These are phyloP conservation scores for Manihot esculenta DNA, from an alignment of 441 rosid species.

Conservation along the genomic window DNA sequence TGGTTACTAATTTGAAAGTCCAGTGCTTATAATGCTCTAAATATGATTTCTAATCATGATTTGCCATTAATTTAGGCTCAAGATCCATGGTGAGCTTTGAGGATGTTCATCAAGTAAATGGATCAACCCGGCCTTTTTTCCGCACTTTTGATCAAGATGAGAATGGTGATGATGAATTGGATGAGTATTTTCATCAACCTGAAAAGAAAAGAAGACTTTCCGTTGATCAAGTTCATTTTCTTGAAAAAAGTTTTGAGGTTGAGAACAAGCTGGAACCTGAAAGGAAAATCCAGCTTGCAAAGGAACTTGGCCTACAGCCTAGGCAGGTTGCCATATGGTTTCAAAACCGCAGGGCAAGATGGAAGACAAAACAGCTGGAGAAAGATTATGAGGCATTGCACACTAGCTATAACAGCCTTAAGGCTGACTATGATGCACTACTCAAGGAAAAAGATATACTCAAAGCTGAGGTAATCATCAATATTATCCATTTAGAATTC, in stretches of 20 bases:
- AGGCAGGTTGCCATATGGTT: slow-evolving; percentile 79
- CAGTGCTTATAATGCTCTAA: neutral
- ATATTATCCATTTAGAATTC: neutral
- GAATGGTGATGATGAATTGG: slow-evolving; percentile 57
- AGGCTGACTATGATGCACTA: slow-evolving; percentile 50
- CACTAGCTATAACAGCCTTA: slow-evolving; percentile 42
- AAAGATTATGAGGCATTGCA: slow-evolving; percentile 54
- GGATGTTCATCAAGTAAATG: slow-evolving; percentile 36
- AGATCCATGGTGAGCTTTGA: slow-evolving; percentile 63
- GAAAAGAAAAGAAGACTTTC: slow-evolving; percentile 63
- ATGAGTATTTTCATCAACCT: slow-evolving; percentile 59
- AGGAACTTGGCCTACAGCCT: slow-evolving; percentile 71
- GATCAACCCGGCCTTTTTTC: slow-evolving; percentile 39
- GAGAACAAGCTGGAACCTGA: slow-evolving; percentile 83
- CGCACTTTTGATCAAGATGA: slow-evolving; percentile 45
- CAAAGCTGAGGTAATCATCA: slow-evolving; percentile 45
- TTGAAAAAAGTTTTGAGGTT: slow-evolving; percentile 63
- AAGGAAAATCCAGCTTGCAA: slow-evolving; percentile 70
- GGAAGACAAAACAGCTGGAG: slow-evolving; percentile 72
- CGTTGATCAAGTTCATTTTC: slow-evolving; percentile 60
- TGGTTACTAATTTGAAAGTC: neutral
- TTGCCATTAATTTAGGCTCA: slow-evolving; percentile 36
- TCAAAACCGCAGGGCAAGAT: slow-evolving; percentile 73
- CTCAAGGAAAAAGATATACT: slow-evolving; percentile 49
- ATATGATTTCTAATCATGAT: neutral